Base-by-base conservation (phyloP, 352 stramenopile species). In the Blastocystis hominis region DNA sequence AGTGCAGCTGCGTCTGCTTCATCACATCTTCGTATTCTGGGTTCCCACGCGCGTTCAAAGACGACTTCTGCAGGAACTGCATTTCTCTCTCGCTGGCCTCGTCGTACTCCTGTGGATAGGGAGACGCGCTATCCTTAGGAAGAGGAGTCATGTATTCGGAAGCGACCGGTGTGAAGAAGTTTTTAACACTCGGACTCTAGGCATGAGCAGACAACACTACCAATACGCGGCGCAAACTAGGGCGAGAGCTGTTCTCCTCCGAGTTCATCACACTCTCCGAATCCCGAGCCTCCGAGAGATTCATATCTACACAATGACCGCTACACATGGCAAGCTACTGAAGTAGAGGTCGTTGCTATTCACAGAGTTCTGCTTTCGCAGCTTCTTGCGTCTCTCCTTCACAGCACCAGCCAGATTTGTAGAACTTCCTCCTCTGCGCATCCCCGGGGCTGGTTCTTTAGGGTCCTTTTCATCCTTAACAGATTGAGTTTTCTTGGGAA, bases 1-100 rank as follows among this genome's bases (percentile, higher is more conserved):
- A 84, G 5, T 24, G 30, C 2, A 84, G 30, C 30, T 66, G 36
- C 2, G 54, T 63, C 20, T 66, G 72, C 17, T 40, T 84, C 47
- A 84, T 68, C 5, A 84, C 72, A 69, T 84, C 72, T 44, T 84
- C 72, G 44, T 84, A 84, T 46, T 84, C 50, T 9, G 72, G 72
- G 46, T 68, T 46, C 24, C 53, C 72, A 44, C 72, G 72, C 9
- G 72, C 68, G 38, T 84, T 30, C 38, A 84, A 53, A 38, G 72
- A 84, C 36, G 72, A 84, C 20, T 68, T 63, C 46, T 34, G 36
- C 9, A 84, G 55, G 55, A 84, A 84, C 3, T 66, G 24, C 72
- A 84, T 84, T 30, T 84, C 72, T 46, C 36, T 64, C 72, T 84
- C 72, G 40, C 46, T 84, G 9, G 72, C 42, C 36, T 63, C 72